A percentile compares a stretch with the other conserved stretches of the same genome.
Evolutionary conservation across 177 flowering plant genomes (phyloP).

Genomic region (Vitis hybrid): DNA sequence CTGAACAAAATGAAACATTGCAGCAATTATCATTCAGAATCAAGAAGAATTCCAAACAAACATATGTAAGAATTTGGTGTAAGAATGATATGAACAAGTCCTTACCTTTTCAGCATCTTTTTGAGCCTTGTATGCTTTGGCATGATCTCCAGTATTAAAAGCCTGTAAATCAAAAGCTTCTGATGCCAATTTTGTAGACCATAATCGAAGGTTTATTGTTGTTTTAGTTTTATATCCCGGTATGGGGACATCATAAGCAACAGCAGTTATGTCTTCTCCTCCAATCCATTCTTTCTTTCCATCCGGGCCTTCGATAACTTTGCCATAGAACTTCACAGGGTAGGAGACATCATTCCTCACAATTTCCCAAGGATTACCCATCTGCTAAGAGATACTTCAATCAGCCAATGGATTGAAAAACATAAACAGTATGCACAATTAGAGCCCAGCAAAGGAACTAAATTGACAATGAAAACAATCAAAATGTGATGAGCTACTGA

Average conservation of each 20-base stretch:
- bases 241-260: constrained; percentile 95
- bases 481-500: not conserved
- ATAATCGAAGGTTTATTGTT: constrained; percentile 79
- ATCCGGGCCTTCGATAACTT: constrained; percentile 66
- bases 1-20: constrained; percentile 30
- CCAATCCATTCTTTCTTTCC: constrained; percentile 83
- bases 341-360: constrained; percentile 78
- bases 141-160: constrained; percentile 81
- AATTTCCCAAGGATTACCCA: constrained; percentile 97
- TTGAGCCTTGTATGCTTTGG: constrained; percentile 65
- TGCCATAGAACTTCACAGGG: constrained; percentile 83
- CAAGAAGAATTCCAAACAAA: not conserved
- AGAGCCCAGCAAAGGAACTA: not conserved
- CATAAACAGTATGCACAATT: too few relatives aligned
- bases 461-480: constrained; percentile 5
- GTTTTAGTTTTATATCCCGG: constrained; percentile 95
- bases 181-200: constrained; percentile 82
- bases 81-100: constrained; percentile 1
- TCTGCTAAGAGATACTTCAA: constrained; percentile 39
- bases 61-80: not conserved
- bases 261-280: constrained; percentile 82
- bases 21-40: not conserved
- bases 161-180: constrained; percentile 73
- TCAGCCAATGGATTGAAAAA: not conserved
- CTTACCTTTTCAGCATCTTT: constrained; percentile 80